Evolutionary conservation across 768 basidiomycete genomes (phyloP), one percentile per base, ranked within the genome.

Genomic region (Lentinula lateritia): DNA sequence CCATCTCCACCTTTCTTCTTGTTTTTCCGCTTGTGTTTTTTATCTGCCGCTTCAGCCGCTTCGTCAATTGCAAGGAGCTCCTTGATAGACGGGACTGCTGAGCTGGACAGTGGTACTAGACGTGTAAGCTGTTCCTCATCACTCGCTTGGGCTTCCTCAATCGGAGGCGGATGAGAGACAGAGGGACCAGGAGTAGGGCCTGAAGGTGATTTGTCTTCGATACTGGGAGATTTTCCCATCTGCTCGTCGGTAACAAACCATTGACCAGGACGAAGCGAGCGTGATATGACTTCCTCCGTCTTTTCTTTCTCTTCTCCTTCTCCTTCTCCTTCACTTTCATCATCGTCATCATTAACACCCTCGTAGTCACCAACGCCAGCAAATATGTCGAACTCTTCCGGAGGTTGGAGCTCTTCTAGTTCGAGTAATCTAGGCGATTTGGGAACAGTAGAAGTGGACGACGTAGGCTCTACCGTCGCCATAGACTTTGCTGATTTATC

Each of bases 321-420:
- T n/a, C 68, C 66, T 5, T 75, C 78, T 12, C 80, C 79, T 5
- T 80, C 79, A 36, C n/a, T n/a, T n/a, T 81, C 85, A 18, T 84
- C 81, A 53, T 78, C 85, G 4, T 74, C 82, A 3, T 83, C 65
- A 50, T 84, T 81, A 6, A 90, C 70, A 1, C 90, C 90, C 56
- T 88, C 81, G 68, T 95, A 97, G 53, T 92, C 92, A 8, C 88
- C 93, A 5, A 85, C 91, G 58, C 77, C 94, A 1, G 85, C 90
- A 70, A 97, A 97, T 46, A 97, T 95, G 69, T 96, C 90, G 45
- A 92, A 82, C 57, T 92, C 85, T 18, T 85, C 85, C n/a, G 77
- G 63, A 6, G 76, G 72, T 61, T 77, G 76, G 4, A 75, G 71
- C 57, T 79, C 75, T 61, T 66, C 68, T 7, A 70, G 64, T 50